A percentile compares a stretch with the other conserved stretches of the same genome.
These are phyloP conservation scores for Thelonectria discophora DNA, from an alignment of 2,329 filamentous ascomycete genomes.

Conservation along the genomic window DNA sequence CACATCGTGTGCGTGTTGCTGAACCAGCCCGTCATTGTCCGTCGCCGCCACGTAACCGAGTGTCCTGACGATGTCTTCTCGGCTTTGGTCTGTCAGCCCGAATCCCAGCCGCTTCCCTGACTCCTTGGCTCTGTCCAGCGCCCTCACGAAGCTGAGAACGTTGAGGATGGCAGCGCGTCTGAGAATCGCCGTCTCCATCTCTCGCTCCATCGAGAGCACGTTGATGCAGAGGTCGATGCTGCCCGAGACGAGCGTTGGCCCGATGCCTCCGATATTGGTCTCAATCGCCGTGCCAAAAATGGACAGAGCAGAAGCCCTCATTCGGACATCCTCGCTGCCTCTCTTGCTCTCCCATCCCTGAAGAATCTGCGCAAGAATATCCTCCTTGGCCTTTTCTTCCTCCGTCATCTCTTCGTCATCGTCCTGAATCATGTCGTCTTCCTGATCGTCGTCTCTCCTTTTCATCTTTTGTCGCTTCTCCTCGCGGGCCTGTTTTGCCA, in stretches of 20 bases:
- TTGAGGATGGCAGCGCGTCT: constrained; percentile 72
- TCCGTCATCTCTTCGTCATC: constrained; percentile 59
- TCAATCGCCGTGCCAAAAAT: constrained; percentile 70
- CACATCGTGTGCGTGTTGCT: constrained; percentile 72
- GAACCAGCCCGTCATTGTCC: constrained; percentile 74
- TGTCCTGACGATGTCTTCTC: constrained; percentile 68
- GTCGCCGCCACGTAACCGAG: constrained; percentile 70
- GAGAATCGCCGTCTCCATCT: constrained; percentile 69
- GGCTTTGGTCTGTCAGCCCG: constrained; percentile 63
- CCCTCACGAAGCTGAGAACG: constrained; percentile 68
- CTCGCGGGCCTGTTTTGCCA: constrained; percentile 62
- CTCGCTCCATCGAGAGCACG: constrained; percentile 69
- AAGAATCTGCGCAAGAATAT: constrained; percentile 66
- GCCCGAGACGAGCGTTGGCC: constrained; percentile 60
- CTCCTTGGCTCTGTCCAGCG: constrained; percentile 64
- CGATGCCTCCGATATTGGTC: constrained; percentile 65
- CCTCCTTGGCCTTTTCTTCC: constrained; percentile 57
- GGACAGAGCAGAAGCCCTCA: constrained; percentile 74
- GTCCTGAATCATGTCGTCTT: constrained; percentile 50
- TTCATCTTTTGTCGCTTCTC: constrained; percentile 59
- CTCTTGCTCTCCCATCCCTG: constrained; percentile 72
- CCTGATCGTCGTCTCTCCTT: constrained; percentile 61
- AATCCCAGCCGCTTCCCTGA: constrained; percentile 58
- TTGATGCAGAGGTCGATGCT: constrained; percentile 71
- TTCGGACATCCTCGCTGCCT: constrained; percentile 73